Percentiles rank a stretch among this genome's conserved stretches.
Evolutionary conservation across 495 filamentous ascomycete species (phyloP).

Genomic region (Durotheca rogersii): DNA sequence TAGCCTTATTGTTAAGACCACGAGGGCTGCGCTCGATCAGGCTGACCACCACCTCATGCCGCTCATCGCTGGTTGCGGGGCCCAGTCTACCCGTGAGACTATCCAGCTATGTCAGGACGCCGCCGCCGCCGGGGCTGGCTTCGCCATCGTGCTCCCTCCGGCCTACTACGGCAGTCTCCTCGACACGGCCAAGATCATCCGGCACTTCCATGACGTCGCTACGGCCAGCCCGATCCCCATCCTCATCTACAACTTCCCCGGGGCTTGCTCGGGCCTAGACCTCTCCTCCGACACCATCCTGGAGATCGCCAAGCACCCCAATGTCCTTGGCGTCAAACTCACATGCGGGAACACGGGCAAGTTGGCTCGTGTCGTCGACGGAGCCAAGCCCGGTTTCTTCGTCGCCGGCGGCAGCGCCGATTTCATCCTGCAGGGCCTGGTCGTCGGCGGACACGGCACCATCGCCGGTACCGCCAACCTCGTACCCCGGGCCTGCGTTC

Average conservation of each 20-base stretch:
- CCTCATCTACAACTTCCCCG: conserved; percentile 84
- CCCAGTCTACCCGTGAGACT: conserved; percentile 83
- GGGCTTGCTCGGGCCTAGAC: conserved; percentile 78
- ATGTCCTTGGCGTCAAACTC: conserved; percentile 81
- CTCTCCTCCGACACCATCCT: conserved; percentile 81
- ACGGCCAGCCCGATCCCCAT: conserved; percentile 68
- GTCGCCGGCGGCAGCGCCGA: conserved; percentile 82
- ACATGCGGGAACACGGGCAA: conserved; percentile 88
- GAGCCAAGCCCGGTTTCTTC: conserved; percentile 61
- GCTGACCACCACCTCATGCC: conserved; percentile 67
- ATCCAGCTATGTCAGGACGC: conserved; percentile 79
- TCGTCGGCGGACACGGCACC: conserved; percentile 73
- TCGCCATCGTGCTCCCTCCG: conserved; percentile 81
- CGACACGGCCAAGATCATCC: conserved; percentile 65
- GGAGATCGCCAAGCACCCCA: conserved; percentile 68
- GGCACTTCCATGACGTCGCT: conserved; percentile 72
- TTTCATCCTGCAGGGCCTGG: conserved; percentile 76
- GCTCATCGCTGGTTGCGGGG: conserved; percentile 81
- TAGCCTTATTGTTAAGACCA: conserved; percentile 67
- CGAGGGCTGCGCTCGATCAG: conserved; percentile 68
- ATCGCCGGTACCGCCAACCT: conserved; percentile 82
- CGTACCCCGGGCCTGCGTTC: conserved; percentile 69
- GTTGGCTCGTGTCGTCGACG: conserved; percentile 72
- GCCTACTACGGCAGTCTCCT: conserved; percentile 78
- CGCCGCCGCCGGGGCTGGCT: conserved; percentile 72